Conservation (phyloP, 306 rosid genomes). For the Amphicarpaea edgeworthii region DNA sequence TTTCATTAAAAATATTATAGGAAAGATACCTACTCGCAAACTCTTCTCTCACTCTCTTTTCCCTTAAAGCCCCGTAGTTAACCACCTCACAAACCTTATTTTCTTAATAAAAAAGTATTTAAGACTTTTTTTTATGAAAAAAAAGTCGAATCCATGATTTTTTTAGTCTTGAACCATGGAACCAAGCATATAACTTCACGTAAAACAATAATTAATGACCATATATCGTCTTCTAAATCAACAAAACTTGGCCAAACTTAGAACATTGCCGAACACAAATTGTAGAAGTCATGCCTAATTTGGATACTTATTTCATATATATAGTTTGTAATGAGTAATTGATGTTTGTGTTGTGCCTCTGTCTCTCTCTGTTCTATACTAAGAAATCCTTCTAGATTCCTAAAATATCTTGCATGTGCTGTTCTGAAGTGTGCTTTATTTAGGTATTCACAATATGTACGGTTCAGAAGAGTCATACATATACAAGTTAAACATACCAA, state of each 20-base stretch:
- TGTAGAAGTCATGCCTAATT: not conserved
- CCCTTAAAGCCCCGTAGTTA: no score
- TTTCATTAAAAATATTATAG: no score
- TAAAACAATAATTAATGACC: no score
- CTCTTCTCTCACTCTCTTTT: no score
- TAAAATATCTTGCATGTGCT: not conserved
- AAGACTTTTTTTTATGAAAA: no score
- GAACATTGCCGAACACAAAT: not conserved
- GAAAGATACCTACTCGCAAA: no score
- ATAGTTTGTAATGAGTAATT: not conserved
- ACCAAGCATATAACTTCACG: no score
- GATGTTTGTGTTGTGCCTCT: not conserved
- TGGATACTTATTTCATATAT: not conserved
- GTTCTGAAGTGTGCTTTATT: not conserved
- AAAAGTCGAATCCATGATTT: no score
- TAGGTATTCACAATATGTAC: not conserved
- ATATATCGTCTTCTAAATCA: not conserved
- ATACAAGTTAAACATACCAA: not conserved
- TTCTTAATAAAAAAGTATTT: no score
- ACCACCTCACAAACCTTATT: no score
- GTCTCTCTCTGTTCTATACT: not conserved
- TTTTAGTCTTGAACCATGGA: no score
- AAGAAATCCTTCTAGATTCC: not conserved
- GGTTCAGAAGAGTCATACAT: not conserved
- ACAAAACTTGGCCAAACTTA: not conserved